These are phyloP conservation scores for Neonectria sp. DNA, from an alignment of 2,329 filamentous ascomycete species.

Conservation along the genomic window DNA sequence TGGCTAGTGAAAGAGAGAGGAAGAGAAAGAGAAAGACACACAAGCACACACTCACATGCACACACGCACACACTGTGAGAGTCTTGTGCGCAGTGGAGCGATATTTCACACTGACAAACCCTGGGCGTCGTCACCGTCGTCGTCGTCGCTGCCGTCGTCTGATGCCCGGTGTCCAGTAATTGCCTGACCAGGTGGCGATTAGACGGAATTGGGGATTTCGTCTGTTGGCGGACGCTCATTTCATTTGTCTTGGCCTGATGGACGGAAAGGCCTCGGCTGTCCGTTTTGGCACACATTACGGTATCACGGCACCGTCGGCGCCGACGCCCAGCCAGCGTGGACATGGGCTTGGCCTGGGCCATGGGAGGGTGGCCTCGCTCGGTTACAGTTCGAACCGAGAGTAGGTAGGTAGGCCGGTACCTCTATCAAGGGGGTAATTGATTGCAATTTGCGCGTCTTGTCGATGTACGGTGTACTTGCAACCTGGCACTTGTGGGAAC, in stretches of 20 bases:
- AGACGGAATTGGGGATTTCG: neutral
- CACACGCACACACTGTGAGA: neutral
- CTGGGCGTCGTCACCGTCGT: slow-evolving; percentile 6
- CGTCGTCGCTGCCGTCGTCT: slow-evolving; percentile 5
- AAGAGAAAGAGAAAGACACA: neutral
- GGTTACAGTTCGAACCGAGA: neutral
- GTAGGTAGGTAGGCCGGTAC: neutral
- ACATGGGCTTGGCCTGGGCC: slow-evolving; percentile 5
- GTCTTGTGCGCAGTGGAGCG: slow-evolving; percentile 3
- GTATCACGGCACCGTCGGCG: slow-evolving; percentile 11
- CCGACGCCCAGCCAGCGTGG: neutral
- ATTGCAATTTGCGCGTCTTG: neutral
- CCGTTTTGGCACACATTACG: slow-evolving; percentile 5
- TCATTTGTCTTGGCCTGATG: slow-evolving; percentile 33
- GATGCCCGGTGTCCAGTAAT: slow-evolving; percentile 20
- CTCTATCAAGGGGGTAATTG: neutral
- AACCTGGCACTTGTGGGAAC: neutral
- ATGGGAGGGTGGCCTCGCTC: neutral
- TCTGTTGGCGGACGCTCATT: slow-evolving; percentile 24
- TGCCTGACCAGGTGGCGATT: slow-evolving; percentile 30
- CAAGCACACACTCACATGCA: neutral
- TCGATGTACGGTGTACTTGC: neutral
- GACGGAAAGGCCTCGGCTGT: slow-evolving; percentile 24
- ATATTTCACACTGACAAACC: neutral
- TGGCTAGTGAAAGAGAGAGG: neutral